Conservation (phyloP, 257 asterid species). For the Solanum neorickii region DNA sequence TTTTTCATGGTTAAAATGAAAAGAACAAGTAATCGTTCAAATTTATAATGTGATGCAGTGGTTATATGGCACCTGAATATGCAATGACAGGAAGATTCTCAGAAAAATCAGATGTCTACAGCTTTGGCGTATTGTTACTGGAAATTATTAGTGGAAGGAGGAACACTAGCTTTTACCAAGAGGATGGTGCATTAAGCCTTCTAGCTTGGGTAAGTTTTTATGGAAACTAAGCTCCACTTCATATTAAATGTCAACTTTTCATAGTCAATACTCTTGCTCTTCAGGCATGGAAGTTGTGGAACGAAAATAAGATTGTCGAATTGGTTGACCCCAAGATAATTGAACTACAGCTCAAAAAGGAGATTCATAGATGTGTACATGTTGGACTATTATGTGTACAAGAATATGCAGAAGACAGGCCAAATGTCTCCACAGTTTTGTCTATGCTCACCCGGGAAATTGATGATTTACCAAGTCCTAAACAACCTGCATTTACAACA, state of each 20-base stretch:
- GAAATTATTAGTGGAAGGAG: slow-evolving; percentile 49
- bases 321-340: not conserved
- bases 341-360: slow-evolving; percentile 4
- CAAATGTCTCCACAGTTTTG: slow-evolving; percentile 28
- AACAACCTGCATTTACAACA: slow-evolving; percentile 21
- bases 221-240: not conserved
- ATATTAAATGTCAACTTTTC: not conserved
- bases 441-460: slow-evolving; percentile 47
- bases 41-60: slow-evolving; percentile 21
- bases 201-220: slow-evolving; percentile 39
- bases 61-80: slow-evolving; percentile 69
- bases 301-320: not conserved
- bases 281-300: slow-evolving; percentile 13
- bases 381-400: slow-evolving; percentile 59
- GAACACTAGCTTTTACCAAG: slow-evolving; percentile 39
- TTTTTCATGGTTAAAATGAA: not conserved
- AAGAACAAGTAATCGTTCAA: not conserved
- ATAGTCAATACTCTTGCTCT: not conserved
- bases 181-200: slow-evolving; percentile 39
- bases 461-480: slow-evolving; percentile 40
- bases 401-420: slow-evolving; percentile 33
- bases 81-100: slow-evolving; percentile 51
- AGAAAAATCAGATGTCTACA: slow-evolving; percentile 37
- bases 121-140: slow-evolving; percentile 42
- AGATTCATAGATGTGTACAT: slow-evolving; percentile 40